Evolutionary conservation across 129 eudicot genomes (phyloP), one percentile per base, ranked within the genome.

Genomic region (Saposhnikovia divaricata): DNA sequence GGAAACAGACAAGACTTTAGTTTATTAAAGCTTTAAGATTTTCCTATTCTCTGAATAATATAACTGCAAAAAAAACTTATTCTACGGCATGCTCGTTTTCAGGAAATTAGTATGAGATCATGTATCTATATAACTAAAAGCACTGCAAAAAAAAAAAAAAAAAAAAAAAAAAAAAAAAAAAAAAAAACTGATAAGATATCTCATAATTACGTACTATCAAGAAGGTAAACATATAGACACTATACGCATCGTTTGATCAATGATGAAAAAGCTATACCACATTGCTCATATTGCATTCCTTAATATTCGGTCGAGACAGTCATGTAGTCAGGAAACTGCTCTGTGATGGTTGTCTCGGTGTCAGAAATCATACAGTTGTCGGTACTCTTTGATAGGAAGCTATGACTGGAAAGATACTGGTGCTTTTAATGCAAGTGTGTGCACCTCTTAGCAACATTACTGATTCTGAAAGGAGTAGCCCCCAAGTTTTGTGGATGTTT

Each of bases 381-480:
- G 9, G 0, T 13, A 11, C 47, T 44, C 47, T 9, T 79, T n/a
- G 78, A 78, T 75, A 18, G 78, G 42, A 77, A 57, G 82, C 73
- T 21, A 72, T 80, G 79, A 57, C 78, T 27, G 78, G 72, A 78
- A 85, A 80, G 77, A 88, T 79, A 21, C 88, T 86, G 68, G 81
- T 25, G 75, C 83, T 86, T 78, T 79, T 77, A 83, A 87, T 9
- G 47, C 13, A 9, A 44, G 0, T 44, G 13, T 44, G 3, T 12
- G 2, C 47, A 9, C 47, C 47, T 44, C 47, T 44, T 44, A 44
- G 47, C 47, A 44, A 9, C 13, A 44, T 44, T 44, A 44, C 47
- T 44, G 47, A 44, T 44, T 44, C 47, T 44, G 13, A 44, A 44
- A 44, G 47, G 47, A 44, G 47, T 44, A 10, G 47, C 47, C 47